Evolutionary conservation across 306 rosid genomes (phyloP), one percentile per base, ranked within the genome.

Genomic region (Acmispon strigosus): DNA sequence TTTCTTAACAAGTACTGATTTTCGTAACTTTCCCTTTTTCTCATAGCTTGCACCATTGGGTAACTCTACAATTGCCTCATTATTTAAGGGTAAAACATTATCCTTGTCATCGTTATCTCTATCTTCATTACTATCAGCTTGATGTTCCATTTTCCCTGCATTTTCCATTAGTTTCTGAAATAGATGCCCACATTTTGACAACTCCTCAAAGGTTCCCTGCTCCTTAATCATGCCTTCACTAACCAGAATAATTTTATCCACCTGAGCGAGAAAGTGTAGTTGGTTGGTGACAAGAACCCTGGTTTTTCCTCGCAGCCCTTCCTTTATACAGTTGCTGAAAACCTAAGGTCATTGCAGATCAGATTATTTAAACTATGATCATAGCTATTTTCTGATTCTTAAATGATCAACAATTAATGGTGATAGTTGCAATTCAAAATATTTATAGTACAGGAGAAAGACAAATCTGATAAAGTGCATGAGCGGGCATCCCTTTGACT

Each of bases 201-300:
- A 82, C 81, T 92, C 92, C 83, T 88, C 95, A 67, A 86, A 92
- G 66, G 96, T 90, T 77, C 98, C 98, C 15, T 85, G 83, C 80
- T 86, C 98, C 76, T 77, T 80, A 70, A 92, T 57, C 74, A 39
- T 76, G 39, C 98, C 96, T 13, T 90, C 90, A 53, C 75, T 82
- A 51, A 92, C 81, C 27, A 92, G 67, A 66, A 92, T 77, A 62
- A 92, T 84, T 72, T 80, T 83, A 49, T 92, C 98, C 77, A 92
- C 93, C 50, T 84, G 96, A 50, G 96, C 93, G 70, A 92, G 98
- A 78, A 92, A 88, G 81, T 90, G 98, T 45, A 92, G 86, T 82
- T 92, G 98, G 82, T 92, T 92, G 34, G 98, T 92, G 70, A 92
- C 96, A 69, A 92, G 96, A 76, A 90, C 84, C 74, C 96, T 76